Base-by-base conservation (phyloP, 768 basidiomycete genomes). In the Leccinum obscurum region DNA sequence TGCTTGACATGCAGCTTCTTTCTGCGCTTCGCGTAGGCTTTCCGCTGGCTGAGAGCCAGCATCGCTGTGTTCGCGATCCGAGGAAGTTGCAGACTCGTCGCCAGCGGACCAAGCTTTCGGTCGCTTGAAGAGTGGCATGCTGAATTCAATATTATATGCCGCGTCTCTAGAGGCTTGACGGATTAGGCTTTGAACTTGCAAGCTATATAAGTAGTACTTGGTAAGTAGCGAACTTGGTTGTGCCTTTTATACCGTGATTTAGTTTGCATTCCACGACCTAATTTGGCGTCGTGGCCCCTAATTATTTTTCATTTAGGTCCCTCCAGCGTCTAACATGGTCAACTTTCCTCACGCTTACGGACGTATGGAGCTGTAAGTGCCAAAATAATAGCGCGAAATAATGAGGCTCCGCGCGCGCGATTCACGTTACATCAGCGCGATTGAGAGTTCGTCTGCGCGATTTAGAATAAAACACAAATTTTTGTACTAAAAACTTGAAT, bases 71-170 rank as follows among this genome's bases (percentile, higher is more conserved):
- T 64, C 66, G 26, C 56, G 50, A 13, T 67, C 58, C 1, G 68
- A 65, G 32, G 56, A 61, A 4, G 59, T 17, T 28, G 60, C 10
- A 15, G 68, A 63, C 50, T 66, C 57, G 48, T 67, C 57, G 44
- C 35, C 26, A 8, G 13, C 20, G 30, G 62, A 46, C 74, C 75
- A 71, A 7, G 69, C 71, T 55, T 71, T 75, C 32, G 72, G 63
- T 51, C 77, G 70, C 57, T 72, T 77, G 52, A 67, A 66, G 60
- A 72, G 69, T 35, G 72, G 62, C 78, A 79, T 79, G 11, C 22
- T 49, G 49, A 3, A 11, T 58, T 41, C 17, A n/a, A 26, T 41
- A 20, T 28, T 3, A 46, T 26, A 14, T 24, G 28, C 28, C 20
- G 30, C 49, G 34, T 32, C 52, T 14, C 48, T 20, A 7, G 49